A percentile compares a stretch with the other conserved stretches of the same genome.
phyloP scores from a whole-genome alignment of 2,329 filamentous ascomycete genomes.

The Bipolaris bicolor region DNA sequence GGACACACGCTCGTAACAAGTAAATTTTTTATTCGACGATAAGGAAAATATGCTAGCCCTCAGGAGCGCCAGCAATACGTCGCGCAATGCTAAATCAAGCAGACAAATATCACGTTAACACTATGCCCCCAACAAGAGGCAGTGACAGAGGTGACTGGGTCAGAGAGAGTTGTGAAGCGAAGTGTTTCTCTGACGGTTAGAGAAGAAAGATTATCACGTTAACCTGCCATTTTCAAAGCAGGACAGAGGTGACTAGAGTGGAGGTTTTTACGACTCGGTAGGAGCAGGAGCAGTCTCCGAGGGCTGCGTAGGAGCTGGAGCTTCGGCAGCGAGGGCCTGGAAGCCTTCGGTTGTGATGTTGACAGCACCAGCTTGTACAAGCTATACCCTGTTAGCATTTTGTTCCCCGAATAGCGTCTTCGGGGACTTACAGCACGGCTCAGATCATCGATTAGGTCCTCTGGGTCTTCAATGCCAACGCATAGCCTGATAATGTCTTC shows the following conservation, averaged over 20 bases:
- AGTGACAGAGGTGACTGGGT: slow-evolving; percentile 48
- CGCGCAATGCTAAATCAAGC: slow-evolving; percentile 7
- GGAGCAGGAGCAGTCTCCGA: slow-evolving; percentile 21
- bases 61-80: slow-evolving; percentile 5
- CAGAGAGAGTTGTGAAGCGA: slow-evolving; percentile 40
- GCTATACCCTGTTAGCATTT: slow-evolving; percentile 43
- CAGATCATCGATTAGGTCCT: slow-evolving; percentile 92
- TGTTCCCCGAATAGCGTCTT: background rate
- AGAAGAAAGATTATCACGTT: slow-evolving; percentile 42
- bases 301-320: slow-evolving; percentile 4
- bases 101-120: slow-evolving; percentile 46
- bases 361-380: slow-evolving; percentile 94
- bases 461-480: slow-evolving; percentile 91
- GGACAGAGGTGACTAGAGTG: slow-evolving; percentile 46
- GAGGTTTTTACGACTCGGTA: slow-evolving; percentile 16
- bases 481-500: slow-evolving; percentile 96
- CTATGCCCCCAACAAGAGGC: background rate
- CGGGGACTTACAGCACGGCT: slow-evolving; percentile 77
- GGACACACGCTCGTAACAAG: background rate
- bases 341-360: slow-evolving; percentile 84
- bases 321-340: slow-evolving; percentile 59
- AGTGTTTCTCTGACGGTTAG: slow-evolving; percentile 13
- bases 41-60: slow-evolving; percentile 10
- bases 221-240: slow-evolving; percentile 28
- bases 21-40: slow-evolving; percentile 5